Base-by-base conservation (phyloP, 371 early-diverging fungal species). In the Zychaea mexicana region DNA sequence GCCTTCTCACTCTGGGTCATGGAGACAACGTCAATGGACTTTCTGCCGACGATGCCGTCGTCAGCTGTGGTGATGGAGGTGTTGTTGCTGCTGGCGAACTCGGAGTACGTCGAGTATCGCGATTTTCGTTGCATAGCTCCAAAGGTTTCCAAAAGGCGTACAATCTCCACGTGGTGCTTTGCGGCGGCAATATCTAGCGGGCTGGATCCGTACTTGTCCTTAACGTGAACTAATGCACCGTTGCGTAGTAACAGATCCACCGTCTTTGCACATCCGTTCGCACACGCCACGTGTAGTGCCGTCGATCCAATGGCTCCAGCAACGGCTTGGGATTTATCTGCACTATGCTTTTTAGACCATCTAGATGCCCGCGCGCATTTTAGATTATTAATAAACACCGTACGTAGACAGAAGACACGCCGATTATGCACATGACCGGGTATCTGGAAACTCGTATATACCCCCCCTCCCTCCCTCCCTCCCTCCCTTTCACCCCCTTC, bases 231-330 rank as follows among this genome's bases (percentile, higher is more conserved):
- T 13, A 67, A 68, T 12, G 92, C 92, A 32, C 87, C 86, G 57
- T 87, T 82, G 31, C 81, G 72, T 52, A 92, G 70, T 47, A 92
- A 74, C 17, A 85, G 69, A 53, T 87, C 87, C 0, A 86, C 85
- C 28, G 86, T 82, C 33, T 77, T 75, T 2, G 75, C 62, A 64
- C 85, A 87, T 15, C 88, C 86, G 62, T 89, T 89, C 12, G 92
- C 92, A 56, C 88, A 87, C 3, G 92, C 92, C 75, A 88, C 88
- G 66, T 92, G 92, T 22, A 92, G 65, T 13, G 92, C 88, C 2
- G 92, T 90, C 19, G 88, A 88, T 9, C 90, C 90, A 57, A 76
- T 86, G 21, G 85, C 82, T 2, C 82, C 82, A 36, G 77, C 73
- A 10, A 73, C 77, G 2, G 71, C 77, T 55, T 72, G 65, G 12